phyloP scores from a whole-genome alignment of 23 red algal species.

The Gracilaria domingensis region DNA sequence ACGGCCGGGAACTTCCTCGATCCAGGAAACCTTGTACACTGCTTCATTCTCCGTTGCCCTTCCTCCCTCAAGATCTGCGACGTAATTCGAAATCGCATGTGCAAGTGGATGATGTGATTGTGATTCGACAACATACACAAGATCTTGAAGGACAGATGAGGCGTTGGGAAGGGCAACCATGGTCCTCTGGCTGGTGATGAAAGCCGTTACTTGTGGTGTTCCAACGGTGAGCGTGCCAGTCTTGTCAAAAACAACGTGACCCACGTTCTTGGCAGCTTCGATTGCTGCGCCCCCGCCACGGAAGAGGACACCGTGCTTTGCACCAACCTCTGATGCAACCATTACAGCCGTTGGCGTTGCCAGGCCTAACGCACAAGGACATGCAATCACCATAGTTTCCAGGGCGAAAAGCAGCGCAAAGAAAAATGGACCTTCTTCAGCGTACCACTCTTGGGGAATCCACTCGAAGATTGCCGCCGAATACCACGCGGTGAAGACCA shows the following conservation, averaged over 20 bases:
- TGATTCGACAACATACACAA: slow-evolving; percentile 69
- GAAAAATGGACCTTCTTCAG: slow-evolving; percentile 65
- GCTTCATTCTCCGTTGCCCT: slow-evolving; percentile 15
- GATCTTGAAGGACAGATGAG: slow-evolving; percentile 33
- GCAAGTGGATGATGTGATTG: slow-evolving; percentile 85
- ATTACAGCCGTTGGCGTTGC: slow-evolving; percentile 97
- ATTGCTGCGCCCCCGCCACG: slow-evolving; percentile 75
- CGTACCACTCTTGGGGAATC: slow-evolving; percentile 85
- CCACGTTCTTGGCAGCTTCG: slow-evolving; percentile 46
- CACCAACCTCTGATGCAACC: slow-evolving; percentile 84
- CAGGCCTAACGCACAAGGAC: slow-evolving; percentile 96
- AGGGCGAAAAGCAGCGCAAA: slow-evolving; percentile 95
- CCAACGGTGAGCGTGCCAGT: slow-evolving; percentile 91
- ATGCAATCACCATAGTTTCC: slow-evolving; percentile 94
- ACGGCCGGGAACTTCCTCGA: slow-evolving; percentile 63
- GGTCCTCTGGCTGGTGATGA: slow-evolving; percentile 31
- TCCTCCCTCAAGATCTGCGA: slow-evolving; percentile 32
- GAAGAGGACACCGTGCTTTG: slow-evolving; percentile 74
- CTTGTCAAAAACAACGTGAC: slow-evolving; percentile 88
- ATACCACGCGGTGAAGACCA: slow-evolving; percentile 85
- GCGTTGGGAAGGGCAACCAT: slow-evolving; percentile 22
- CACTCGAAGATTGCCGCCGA: slow-evolving; percentile 36
- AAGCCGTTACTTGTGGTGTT: slow-evolving; percentile 38
- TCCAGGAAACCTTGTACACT: slow-evolving; percentile 23
- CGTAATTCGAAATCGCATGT: slow-evolving; percentile 61